These are phyloP conservation scores for Hypoxylon lenormandii DNA, from an alignment of 495 filamentous ascomycete species.

Conservation along the genomic window DNA sequence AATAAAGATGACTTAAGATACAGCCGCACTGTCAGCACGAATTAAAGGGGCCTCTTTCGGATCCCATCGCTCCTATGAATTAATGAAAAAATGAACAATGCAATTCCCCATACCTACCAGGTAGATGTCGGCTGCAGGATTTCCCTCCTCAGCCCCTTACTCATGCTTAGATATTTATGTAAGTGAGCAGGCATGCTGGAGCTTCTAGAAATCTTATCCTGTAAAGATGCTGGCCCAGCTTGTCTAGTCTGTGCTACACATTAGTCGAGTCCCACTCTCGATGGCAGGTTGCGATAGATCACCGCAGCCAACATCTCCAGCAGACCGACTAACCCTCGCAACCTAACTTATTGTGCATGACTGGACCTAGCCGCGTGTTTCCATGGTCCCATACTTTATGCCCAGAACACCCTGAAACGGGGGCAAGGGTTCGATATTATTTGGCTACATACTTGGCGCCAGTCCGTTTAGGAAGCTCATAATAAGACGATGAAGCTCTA, in stretches of 20 bases:
- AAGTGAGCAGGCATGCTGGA: background rate
- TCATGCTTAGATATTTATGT: slow-evolving; percentile 1
- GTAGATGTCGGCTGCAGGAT: background rate
- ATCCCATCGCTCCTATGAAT: slow-evolving; percentile 5
- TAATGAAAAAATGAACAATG: too few species aligned
- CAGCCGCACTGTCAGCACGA: background rate
- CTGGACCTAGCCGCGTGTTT: background rate
- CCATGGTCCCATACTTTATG: background rate
- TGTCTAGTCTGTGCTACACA: slow-evolving; percentile 1
- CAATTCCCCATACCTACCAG: background rate
- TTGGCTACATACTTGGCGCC: background rate
- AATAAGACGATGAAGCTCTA: slow-evolving; percentile 7
- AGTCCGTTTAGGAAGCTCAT: slow-evolving; percentile 8
- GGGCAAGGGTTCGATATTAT: background rate
- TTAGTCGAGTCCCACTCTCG: background rate
- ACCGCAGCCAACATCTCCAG: background rate
- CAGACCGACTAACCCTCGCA: background rate
- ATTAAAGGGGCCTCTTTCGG: background rate
- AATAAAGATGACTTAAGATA: background rate
- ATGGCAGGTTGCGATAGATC: background rate
- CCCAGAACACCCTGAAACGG: slow-evolving; percentile 10
- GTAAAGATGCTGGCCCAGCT: background rate
- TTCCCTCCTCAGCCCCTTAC: background rate
- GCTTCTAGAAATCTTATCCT: slow-evolving; percentile 15
- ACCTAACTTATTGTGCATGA: background rate